These are phyloP conservation scores for Geotrichum australiense DNA, from an alignment of 1,139 yeast species.

Conservation along the genomic window DNA sequence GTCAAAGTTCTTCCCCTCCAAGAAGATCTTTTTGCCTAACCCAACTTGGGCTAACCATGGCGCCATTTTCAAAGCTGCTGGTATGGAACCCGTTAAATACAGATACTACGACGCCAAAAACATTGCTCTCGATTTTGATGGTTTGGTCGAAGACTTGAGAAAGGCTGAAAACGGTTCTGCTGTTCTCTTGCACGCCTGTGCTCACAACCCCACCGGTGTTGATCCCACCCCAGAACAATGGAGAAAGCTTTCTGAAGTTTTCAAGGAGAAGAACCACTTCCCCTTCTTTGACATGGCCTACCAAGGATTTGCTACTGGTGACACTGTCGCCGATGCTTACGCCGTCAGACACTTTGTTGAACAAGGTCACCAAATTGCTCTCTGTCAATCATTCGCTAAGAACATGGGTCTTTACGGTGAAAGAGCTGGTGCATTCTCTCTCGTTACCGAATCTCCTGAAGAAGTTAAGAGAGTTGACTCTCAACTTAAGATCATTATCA, in stretches of 20 bases:
- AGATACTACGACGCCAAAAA: slow-evolving; percentile 62
- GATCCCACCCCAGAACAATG: slow-evolving; percentile 87
- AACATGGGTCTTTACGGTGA: slow-evolving; percentile 98
- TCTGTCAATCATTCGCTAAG: slow-evolving; percentile 97
- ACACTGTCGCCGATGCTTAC: slow-evolving; percentile 74
- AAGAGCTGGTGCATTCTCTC: slow-evolving; percentile 84
- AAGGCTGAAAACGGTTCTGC: slow-evolving; percentile 72
- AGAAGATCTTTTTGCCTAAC: slow-evolving; percentile 49
- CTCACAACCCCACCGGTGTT: slow-evolving; percentile 97
- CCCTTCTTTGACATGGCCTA: slow-evolving; percentile 93
- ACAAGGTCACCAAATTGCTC: slow-evolving; percentile 37
- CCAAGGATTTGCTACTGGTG: slow-evolving; percentile 95
- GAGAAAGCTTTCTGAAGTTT: slow-evolving; percentile 58
- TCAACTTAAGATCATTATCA: slow-evolving; percentile 68
- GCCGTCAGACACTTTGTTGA: slow-evolving; percentile 79
- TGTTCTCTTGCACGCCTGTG: slow-evolving; percentile 87
- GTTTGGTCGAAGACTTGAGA: slow-evolving; percentile 59
- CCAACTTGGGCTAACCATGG: slow-evolving; percentile 75
- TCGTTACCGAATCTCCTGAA: slow-evolving; percentile 34
- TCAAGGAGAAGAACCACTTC: slow-evolving; percentile 58
- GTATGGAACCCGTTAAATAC: slow-evolving; percentile 44
- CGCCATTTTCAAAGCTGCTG: slow-evolving; percentile 43
- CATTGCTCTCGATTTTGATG: slow-evolving; percentile 60
- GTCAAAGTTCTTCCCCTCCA: slow-evolving; percentile 44
- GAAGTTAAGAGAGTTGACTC: slow-evolving; percentile 47